These are phyloP conservation scores for Plasmodium vivax DNA, from an alignment of 169 alveolate species.

Conservation along the genomic window DNA sequence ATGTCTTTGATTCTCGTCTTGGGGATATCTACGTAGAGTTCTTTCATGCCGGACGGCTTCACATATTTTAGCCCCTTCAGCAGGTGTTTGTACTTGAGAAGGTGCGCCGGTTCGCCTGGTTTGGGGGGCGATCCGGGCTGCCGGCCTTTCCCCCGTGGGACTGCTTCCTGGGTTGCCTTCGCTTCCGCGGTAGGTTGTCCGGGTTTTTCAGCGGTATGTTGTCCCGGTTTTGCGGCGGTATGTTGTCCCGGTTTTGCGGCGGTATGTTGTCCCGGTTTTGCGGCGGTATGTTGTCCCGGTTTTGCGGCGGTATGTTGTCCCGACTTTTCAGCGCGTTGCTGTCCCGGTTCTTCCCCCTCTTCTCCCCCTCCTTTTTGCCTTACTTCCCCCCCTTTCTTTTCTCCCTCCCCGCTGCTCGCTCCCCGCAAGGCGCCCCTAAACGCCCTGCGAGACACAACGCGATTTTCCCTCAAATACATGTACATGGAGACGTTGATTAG, in stretches of 20 bases:
- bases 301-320: neutral
- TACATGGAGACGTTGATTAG: conserved; percentile 81
- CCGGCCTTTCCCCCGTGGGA: no score
- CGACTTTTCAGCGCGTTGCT: no score
- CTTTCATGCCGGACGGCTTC: conserved; percentile 85
- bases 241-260: no score
- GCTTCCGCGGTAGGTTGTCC: neutral
- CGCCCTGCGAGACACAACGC: conserved; percentile 12
- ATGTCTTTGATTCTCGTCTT: conserved; percentile 97
- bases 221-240: neutral
- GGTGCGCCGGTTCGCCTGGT: neutral
- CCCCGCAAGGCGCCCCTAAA: neutral
- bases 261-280: no score
- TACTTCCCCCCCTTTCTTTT: neutral
- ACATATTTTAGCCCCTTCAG: conserved; percentile 74
- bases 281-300: no score
- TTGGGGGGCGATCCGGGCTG: neutral
- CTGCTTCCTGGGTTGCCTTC: neutral
- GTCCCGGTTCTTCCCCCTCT: neutral
- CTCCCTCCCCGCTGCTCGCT: neutral
- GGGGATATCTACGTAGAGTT: conserved; percentile 93
- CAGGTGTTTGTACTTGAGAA: conserved; percentile 45
- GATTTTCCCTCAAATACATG: conserved; percentile 25
- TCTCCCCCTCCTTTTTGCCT: neutral
- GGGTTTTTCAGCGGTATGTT: no score